These are phyloP conservation scores for Phytophthora idaei DNA, from an alignment of 352 stramenopile species.

Conservation along the genomic window DNA sequence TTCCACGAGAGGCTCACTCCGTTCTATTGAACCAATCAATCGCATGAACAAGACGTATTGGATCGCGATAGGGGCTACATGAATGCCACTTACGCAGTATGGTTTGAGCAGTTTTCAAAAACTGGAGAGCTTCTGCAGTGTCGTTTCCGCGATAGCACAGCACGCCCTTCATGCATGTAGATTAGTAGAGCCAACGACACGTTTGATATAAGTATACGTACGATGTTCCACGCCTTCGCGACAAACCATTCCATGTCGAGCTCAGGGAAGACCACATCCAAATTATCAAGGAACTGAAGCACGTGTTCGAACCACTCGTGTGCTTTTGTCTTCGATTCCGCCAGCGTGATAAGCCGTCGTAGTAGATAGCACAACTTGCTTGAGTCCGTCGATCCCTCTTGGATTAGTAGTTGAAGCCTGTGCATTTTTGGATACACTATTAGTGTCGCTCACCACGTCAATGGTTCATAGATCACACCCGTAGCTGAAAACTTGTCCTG, in stretches of 20 bases:
- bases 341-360: slow-evolving; percentile 59
- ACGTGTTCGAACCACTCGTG: slow-evolving; percentile 74
- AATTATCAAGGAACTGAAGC: slow-evolving; percentile 53
- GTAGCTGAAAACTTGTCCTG: slow-evolving; percentile 65
- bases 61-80: not conserved
- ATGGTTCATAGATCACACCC: slow-evolving; percentile 34
- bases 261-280: slow-evolving; percentile 52
- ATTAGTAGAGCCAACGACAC: slow-evolving; percentile 8
- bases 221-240: slow-evolving; percentile 78
- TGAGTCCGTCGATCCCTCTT: slow-evolving; percentile 41
- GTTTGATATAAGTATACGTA: slow-evolving; percentile 30
- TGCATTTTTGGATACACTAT: slow-evolving; percentile 7
- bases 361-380: slow-evolving; percentile 63
- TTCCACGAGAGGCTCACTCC: slow-evolving; percentile 31
- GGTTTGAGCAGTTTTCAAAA: slow-evolving; percentile 49
- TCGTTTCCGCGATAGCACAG: slow-evolving; percentile 39
- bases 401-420: slow-evolving; percentile 68
- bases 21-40: slow-evolving; percentile 28
- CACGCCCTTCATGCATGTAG: slow-evolving; percentile 36
- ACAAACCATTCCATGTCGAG: slow-evolving; percentile 76
- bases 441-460: not conserved
- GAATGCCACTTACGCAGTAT: slow-evolving; percentile 46
- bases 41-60: slow-evolving; percentile 5
- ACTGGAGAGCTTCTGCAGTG: slow-evolving; percentile 39
- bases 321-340: slow-evolving; percentile 45